Conservation (phyloP, 2,329 filamentous ascomycete genomes). For the Aspergillus sp. region DNA sequence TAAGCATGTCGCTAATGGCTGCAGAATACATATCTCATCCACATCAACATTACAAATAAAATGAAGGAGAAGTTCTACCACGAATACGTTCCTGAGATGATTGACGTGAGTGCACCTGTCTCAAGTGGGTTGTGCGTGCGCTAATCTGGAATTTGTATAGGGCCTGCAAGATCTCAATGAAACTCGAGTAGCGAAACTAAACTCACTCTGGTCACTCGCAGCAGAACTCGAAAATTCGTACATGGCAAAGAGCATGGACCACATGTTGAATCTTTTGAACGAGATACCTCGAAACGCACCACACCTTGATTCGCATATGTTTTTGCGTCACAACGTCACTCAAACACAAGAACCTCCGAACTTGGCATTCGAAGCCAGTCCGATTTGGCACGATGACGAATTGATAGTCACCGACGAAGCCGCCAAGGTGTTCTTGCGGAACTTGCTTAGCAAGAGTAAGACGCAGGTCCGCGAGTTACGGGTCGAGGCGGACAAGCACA, state of each 20-base stretch:
- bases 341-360: conserved; percentile 77
- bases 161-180: conserved; percentile 87
- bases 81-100: conserved; percentile 87
- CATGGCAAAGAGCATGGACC: conserved; percentile 63
- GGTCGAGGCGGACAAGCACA: conserved; percentile 77
- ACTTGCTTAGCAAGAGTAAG: conserved; percentile 87
- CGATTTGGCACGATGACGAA: conserved; percentile 93
- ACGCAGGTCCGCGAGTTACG: conserved; percentile 70
- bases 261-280: conserved; percentile 64
- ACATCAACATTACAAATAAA: conserved; percentile 94
- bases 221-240: conserved; percentile 73
- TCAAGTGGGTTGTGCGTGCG: too few relatives aligned
- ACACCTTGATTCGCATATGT: conserved; percentile 94
- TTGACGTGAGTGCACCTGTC: conserved; percentile 58
- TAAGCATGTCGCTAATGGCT: conserved; percentile 17
- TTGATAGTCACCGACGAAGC: conserved; percentile 77
- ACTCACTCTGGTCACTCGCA: conserved; percentile 76
- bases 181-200: conserved; percentile 76
- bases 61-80: conserved; percentile 97
- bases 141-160: conserved; percentile 18
- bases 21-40: conserved; percentile 88
- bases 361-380: conserved; percentile 85
- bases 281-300: conserved; percentile 87
- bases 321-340: conserved; percentile 81
- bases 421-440: conserved; percentile 84